phyloP scores from a whole-genome alignment of 2,329 filamentous ascomycete genomes.

The Ceratocystiopsis minuta region DNA sequence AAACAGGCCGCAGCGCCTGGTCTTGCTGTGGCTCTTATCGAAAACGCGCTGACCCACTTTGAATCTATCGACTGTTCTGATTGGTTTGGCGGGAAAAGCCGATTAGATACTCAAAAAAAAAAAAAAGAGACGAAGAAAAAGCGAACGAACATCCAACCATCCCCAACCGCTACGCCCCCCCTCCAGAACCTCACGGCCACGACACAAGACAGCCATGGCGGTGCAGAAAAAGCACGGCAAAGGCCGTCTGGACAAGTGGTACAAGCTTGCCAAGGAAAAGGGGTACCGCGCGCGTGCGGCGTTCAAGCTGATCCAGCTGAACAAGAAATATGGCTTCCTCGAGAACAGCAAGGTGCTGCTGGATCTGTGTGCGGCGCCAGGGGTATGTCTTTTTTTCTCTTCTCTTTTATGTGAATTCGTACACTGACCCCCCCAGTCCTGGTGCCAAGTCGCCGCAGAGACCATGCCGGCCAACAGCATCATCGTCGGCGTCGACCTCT shows the following conservation, averaged over 20 bases:
- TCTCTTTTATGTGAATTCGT: slow-evolving; percentile 12
- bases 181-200: background rate
- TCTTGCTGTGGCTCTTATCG: background rate
- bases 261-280: slow-evolving; percentile 95
- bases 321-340: slow-evolving; percentile 97
- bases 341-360: slow-evolving; percentile 91
- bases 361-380: slow-evolving; percentile 93
- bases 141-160: background rate
- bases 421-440: slow-evolving; percentile 38
- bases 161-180: background rate
- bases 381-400: slow-evolving; percentile 29
- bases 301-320: slow-evolving; percentile 95
- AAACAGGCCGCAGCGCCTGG: background rate
- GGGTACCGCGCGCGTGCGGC: slow-evolving; percentile 89
- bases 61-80: slow-evolving; percentile 3
- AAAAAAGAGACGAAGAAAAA: slow-evolving; percentile 1
- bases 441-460: slow-evolving; percentile 92
- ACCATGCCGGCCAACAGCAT: slow-evolving; percentile 81
- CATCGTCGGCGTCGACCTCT: slow-evolving; percentile 85
- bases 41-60: slow-evolving; percentile 1
- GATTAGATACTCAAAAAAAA: slow-evolving; percentile 1
- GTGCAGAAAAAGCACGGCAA: slow-evolving; percentile 99
- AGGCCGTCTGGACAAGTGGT: slow-evolving; percentile 97
- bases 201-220: slow-evolving; percentile 45
- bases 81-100: background rate